Conservation (phyloP, 768 basidiomycete genomes). For the Russula olivacea region DNA sequence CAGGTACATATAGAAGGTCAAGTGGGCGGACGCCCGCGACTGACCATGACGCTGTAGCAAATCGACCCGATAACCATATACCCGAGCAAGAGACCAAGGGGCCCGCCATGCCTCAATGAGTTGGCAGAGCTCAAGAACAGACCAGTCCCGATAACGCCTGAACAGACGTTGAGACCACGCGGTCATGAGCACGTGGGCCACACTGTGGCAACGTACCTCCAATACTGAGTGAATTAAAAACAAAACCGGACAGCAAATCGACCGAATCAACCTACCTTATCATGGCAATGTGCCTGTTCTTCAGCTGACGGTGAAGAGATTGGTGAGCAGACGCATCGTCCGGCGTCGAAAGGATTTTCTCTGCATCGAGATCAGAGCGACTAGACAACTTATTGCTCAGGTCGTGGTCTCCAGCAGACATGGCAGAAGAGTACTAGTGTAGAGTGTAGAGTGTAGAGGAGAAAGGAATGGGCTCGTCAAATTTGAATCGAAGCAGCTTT, state of each 20-base stretch:
- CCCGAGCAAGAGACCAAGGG: conserved; percentile 69
- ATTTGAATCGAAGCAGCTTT: not conserved
- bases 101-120: conserved; percentile 53
- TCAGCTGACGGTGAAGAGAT: conserved; percentile 30
- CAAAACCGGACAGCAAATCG: conserved; percentile 7
- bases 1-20: not conserved
- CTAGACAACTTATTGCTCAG: not conserved
- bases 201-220: conserved; percentile 28
- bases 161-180: not conserved
- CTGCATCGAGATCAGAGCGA: not conserved
- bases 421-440: not conserved
- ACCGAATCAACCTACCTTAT: conserved; percentile 45
- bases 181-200: not conserved
- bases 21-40: conserved; percentile 10
- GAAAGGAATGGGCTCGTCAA: not conserved
- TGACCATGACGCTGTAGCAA: conserved; percentile 67
- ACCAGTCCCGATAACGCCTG: conserved; percentile 40
- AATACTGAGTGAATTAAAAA: conserved; percentile 27
- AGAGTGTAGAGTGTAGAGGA: not conserved
- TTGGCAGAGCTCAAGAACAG: conserved; percentile 41
- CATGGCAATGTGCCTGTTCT: conserved; percentile 75
- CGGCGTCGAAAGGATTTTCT: not conserved
- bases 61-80: conserved; percentile 61
- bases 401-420: not conserved
- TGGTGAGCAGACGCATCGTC: not conserved